A percentile compares a stretch with the other conserved stretches of the same genome.
Conservation (phyloP, 352 stramenopile species). For the Pelagophyceae sp. region DNA sequence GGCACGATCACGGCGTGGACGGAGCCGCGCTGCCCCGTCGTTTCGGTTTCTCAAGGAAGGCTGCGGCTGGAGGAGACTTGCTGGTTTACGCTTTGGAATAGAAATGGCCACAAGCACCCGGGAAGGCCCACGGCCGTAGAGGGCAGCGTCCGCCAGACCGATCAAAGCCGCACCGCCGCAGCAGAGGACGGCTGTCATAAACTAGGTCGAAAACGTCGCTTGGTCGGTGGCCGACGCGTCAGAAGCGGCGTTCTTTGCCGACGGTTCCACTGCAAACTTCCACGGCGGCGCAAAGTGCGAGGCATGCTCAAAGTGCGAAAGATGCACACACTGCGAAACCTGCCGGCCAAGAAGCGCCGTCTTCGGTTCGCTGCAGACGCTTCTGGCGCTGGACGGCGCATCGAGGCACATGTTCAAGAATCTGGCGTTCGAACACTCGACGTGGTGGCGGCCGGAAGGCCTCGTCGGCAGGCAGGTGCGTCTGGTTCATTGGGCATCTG, state of each 20-base stretch:
- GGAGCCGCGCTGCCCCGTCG: neutral
- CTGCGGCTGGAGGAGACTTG: neutral
- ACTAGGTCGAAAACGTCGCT: no score
- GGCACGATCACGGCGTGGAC: neutral
- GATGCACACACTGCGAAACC: no score
- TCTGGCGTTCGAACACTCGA: neutral
- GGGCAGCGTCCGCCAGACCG: neutral
- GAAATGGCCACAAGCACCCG: neutral
- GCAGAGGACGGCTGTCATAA: no score
- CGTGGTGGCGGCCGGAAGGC: neutral
- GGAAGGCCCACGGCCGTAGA: neutral
- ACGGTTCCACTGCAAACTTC: neutral
- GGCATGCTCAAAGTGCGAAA: no score
- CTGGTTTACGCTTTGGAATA: neutral
- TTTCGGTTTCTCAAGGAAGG: neutral
- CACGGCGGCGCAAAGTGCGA: neutral
- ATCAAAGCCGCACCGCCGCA: no score
- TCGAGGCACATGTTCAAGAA: neutral
- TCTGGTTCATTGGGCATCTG: no score
- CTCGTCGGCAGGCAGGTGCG: no score
- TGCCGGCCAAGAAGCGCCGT: neutral
- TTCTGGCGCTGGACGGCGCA: neutral
- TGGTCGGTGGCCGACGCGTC: no score
- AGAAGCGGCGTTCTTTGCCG: no score
- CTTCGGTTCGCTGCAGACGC: neutral